Evolutionary conservation across 1,139 yeast species (phyloP).

Genomic region (Candida tetrigidarum): DNA sequence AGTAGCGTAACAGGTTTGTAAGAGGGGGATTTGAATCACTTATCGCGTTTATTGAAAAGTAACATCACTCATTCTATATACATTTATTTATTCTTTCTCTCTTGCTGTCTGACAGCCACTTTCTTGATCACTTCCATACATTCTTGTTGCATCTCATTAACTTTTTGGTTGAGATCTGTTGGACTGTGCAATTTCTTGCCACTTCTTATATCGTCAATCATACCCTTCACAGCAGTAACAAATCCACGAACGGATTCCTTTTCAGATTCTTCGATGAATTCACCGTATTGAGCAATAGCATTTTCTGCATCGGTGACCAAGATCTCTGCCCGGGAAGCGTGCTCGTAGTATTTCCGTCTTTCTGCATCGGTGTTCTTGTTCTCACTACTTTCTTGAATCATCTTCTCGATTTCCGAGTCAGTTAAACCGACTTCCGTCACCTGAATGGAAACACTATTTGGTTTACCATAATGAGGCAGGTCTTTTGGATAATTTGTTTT

Average conservation of each 20-base stretch:
- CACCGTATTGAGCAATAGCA: constrained; percentile 50
- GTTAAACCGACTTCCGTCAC: constrained; percentile 72
- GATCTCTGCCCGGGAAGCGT: constrained; percentile 58
- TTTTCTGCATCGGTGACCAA: constrained; percentile 59
- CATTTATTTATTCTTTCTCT: constrained; percentile 9
- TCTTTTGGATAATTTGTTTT: constrained; percentile 53
- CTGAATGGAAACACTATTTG: constrained; percentile 58
- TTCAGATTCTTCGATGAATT: constrained; percentile 42
- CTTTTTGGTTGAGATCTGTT: constrained; percentile 40
- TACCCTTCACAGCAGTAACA: constrained; percentile 40
- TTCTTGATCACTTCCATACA: constrained; percentile 56
- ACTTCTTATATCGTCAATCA: constrained; percentile 52
- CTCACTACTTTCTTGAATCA: constrained; percentile 56
- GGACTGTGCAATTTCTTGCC: constrained; percentile 38
- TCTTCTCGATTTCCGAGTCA: constrained; percentile 60
- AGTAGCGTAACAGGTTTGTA: too few species aligned
- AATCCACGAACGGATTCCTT: constrained; percentile 29
- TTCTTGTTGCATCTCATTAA: constrained; percentile 53
- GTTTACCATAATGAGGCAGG: constrained; percentile 32
- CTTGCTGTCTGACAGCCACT: constrained; percentile 50
- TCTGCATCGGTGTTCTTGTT: constrained; percentile 48
- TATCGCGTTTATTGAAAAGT: neutral
- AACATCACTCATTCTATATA: neutral
- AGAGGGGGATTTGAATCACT: too few species aligned
- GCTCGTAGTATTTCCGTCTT: constrained; percentile 43